These are phyloP conservation scores for Brachypodium distachyon DNA, from an alignment of 202 grass and related monocot genomes.

Conservation along the genomic window DNA sequence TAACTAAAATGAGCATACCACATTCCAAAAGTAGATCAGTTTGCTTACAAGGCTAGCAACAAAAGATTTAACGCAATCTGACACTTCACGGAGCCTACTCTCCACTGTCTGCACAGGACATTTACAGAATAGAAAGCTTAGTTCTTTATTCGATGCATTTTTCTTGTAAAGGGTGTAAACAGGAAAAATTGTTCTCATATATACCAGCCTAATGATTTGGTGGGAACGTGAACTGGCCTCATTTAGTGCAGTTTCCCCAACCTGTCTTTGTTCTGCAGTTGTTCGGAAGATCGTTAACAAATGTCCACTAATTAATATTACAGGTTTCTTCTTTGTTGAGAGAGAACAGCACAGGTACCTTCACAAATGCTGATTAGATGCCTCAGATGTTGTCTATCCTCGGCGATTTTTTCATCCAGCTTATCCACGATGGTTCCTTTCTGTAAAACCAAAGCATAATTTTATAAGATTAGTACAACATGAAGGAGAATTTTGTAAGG, in stretches of 20 bases:
- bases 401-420: constrained; percentile 74
- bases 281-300: constrained; percentile 15
- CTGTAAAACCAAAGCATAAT: constrained; percentile 34
- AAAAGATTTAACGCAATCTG: constrained; percentile 95
- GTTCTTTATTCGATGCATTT: not conserved
- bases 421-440: constrained; percentile 97
- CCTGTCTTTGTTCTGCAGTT: constrained; percentile 88
- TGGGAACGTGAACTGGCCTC: constrained; percentile 92
- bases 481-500: not conserved
- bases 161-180: constrained; percentile 10
- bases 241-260: constrained; percentile 95
- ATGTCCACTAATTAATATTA: not conserved
- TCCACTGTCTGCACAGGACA: constrained; percentile 59
- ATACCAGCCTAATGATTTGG: constrained; percentile 99
- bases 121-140: constrained; percentile 20
- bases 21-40: not conserved
- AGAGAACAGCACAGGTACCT: constrained; percentile 31
- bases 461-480: not conserved
- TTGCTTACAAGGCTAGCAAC: constrained; percentile 84
- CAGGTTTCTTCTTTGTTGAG: not conserved
- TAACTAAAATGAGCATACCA: not conserved
- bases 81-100: constrained; percentile 77
- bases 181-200: not conserved
- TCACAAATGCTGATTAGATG: constrained; percentile 92
- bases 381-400: constrained; percentile 71